phyloP scores from a whole-genome alignment of 2,329 filamentous ascomycete species.

The Calonectria ilicicola region DNA sequence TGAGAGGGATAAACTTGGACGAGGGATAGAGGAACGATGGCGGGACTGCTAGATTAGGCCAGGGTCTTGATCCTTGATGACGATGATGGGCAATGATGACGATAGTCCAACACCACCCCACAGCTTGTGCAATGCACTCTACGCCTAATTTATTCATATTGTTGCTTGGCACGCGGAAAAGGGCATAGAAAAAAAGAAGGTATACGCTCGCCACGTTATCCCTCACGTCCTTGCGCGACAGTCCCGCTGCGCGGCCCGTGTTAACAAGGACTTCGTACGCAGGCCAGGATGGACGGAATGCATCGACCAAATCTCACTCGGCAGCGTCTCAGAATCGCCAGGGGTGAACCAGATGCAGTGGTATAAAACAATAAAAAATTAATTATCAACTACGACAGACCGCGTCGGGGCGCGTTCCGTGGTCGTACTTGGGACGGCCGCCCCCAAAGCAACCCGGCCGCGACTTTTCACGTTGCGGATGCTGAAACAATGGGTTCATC shows the following conservation, averaged over 20 bases:
- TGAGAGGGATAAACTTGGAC: constrained; percentile 11
- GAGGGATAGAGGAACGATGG: constrained; percentile 6
- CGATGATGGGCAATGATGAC: constrained; percentile 15
- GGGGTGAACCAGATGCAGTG: not conserved
- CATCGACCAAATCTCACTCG: constrained; percentile 11
- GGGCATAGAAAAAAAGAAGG: not conserved
- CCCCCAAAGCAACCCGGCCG: constrained; percentile 10
- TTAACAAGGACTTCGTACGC: not conserved
- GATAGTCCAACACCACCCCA: not conserved
- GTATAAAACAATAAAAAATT: not conserved
- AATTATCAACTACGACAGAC: not conserved
- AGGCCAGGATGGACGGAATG: constrained; percentile 11
- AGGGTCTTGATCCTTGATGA: constrained; percentile 19
- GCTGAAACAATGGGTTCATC: constrained; percentile 22
- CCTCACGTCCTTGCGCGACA: constrained; percentile 4
- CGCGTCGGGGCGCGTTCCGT: not conserved
- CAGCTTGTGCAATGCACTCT: not conserved
- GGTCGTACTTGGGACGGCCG: not conserved
- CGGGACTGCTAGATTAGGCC: not conserved
- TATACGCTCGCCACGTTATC: not conserved
- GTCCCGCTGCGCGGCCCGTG: constrained; percentile 11
- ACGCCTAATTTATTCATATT: constrained; percentile 5
- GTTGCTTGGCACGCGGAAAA: not conserved
- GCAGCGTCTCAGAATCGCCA: constrained; percentile 15
- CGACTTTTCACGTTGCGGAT: constrained; percentile 14